These are phyloP conservation scores for Penicillium oxalicum DNA, from an alignment of 2,329 filamentous ascomycete species.

Conservation along the genomic window DNA sequence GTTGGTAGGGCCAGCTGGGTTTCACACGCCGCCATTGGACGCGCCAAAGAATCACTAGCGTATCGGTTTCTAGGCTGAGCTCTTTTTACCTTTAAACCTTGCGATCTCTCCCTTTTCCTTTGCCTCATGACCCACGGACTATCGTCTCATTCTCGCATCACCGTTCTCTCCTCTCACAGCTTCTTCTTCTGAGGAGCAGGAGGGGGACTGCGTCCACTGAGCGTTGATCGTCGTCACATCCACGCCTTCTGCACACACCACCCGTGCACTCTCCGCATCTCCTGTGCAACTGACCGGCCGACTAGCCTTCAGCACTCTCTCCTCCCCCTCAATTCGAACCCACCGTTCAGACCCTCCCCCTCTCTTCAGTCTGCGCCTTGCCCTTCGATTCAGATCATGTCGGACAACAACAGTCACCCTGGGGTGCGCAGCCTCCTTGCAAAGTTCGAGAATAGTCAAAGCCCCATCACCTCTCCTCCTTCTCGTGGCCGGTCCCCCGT, in stretches of 20 bases:
- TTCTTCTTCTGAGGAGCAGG: background rate
- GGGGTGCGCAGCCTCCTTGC: conserved; percentile 69
- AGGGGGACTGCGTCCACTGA: background rate
- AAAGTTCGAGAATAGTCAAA: conserved; percentile 70
- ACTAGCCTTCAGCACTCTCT: too few species aligned
- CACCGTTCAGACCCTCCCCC: conserved; percentile 11
- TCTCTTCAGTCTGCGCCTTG: background rate
- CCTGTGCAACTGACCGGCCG: background rate
- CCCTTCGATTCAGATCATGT: conserved; percentile 8
- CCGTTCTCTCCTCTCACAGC: background rate
- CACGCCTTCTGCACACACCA: background rate
- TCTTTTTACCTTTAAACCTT: conserved; percentile 5
- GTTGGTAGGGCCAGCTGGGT: conserved; percentile 4
- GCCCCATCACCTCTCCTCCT: conserved; percentile 54
- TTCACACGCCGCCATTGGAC: conserved; percentile 12
- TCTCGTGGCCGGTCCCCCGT: conserved; percentile 66
- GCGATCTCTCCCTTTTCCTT: conserved; percentile 7
- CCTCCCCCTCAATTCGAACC: conserved; percentile 4
- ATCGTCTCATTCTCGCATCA: conserved; percentile 11
- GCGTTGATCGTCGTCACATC: too few species aligned
- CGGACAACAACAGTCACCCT: conserved; percentile 23
- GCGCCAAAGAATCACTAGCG: conserved; percentile 17
- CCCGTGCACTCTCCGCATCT: background rate
- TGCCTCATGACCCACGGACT: conserved; percentile 5
- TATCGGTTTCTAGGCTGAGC: conserved; percentile 12